A percentile compares a stretch with the other conserved stretches of the same genome.
Evolutionary conservation across 371 early-diverging fungal genomes (phyloP).

Genomic region (Cladochytrium tenue): DNA sequence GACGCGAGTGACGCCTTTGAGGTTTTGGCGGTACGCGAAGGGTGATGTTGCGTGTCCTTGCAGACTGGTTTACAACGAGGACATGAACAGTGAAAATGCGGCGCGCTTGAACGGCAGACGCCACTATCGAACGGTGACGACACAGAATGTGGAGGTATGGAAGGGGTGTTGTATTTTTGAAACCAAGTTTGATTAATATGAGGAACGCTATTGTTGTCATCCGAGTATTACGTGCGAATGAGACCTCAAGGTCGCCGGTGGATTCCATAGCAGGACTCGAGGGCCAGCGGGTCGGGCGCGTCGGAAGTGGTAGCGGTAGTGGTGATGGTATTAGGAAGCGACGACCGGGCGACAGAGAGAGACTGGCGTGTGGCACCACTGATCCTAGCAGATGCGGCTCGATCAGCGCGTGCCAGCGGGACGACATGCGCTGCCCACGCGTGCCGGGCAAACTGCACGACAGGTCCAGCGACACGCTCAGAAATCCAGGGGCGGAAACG

Average conservation of each 20-base stretch:
- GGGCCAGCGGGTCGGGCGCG: background rate
- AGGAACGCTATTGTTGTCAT: no score
- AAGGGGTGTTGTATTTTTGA: no score
- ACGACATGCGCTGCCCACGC: conserved; percentile 41
- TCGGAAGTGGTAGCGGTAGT: background rate
- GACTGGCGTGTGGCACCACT: background rate
- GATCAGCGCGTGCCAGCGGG: conserved; percentile 70
- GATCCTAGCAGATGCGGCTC: conserved; percentile 38
- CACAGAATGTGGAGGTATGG: background rate
- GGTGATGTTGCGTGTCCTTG: conserved; percentile 39
- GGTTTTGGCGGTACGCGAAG: conserved; percentile 7
- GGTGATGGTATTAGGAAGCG: background rate
- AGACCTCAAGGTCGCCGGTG: conserved; percentile 71
- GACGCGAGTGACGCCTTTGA: background rate
- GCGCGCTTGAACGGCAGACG: conserved; percentile 54
- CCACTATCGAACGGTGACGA: conserved; percentile 31
- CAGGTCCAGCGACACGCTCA: background rate
- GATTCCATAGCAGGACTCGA: no score
- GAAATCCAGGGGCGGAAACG: background rate
- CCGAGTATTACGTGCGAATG: conserved; percentile 61
- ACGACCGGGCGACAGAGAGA: conserved; percentile 1
- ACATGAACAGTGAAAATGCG: conserved; percentile 72
- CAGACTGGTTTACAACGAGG: conserved; percentile 74
- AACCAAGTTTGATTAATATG: no score
- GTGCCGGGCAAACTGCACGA: background rate